Base-by-base conservation (phyloP, 441 rosid genomes). In the Populus hybrid region DNA sequence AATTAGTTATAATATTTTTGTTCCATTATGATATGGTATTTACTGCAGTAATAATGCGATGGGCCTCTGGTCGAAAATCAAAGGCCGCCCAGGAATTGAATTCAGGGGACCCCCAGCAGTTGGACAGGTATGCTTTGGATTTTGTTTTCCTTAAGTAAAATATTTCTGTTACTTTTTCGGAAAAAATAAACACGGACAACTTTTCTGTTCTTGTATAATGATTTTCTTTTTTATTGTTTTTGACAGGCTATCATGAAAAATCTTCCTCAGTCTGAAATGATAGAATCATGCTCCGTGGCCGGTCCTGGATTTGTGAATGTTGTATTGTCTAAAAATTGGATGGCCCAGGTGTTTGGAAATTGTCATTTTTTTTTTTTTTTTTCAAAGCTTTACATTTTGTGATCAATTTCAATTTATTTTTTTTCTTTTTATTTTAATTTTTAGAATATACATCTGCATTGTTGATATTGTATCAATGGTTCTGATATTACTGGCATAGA, bases 221-320 rank as follows among this genome's bases (percentile, higher is more conserved):
- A 59, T 67, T 10, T 18, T 18, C 78, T 75, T 70, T 35, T 71
- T 20, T 74, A 69, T 73, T 18, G 75, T 16, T 74, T 76, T 73
- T 73, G 64, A 72, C 84, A 95, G 99, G 95, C 91, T 38, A 87
- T 92, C 65, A 82, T 79, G 84, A 84, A 75, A 38, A 93, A 88
- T 75, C 92, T 93, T 38, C 97, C 97, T 42, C 77, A 73, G 35
- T 88, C 93, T 65, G 93, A 91, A 83, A 90, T 95, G 88, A 85
- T 95, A 85, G 94, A 91, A 64, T 89, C 94, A 3, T 89, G 89
- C 86, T 88, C 93, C 3, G 96, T 95, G 8, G 92, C 94, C 11
- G 98, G 96, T 57, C 94, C 92, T 75, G 98, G 98, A 35, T 93
- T 91, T 82, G 88, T 95, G 50, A 93, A 95, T 72, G 88, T 92